Base-by-base conservation (phyloP, 2,329 filamentous ascomycete genomes). In the Penicillium sp. region DNA sequence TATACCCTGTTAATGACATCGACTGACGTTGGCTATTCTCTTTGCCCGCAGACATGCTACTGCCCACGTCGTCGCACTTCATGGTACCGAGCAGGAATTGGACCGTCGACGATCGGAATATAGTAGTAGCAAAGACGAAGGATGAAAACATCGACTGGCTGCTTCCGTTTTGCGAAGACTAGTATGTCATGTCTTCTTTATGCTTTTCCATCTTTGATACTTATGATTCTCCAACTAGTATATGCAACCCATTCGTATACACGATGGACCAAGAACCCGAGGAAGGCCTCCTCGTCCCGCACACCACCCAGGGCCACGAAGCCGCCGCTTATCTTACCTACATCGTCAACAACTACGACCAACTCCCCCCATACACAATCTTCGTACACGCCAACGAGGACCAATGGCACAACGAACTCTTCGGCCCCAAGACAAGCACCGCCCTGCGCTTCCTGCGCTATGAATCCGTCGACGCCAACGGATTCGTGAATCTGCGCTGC, bases 291-390 rank as follows among this genome's bases (percentile, higher is more conserved):
- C 63, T 66, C 42, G n/a, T 62, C 24, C 66, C 67, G 5, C 60
- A 61, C 24, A 67, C 67, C 24, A 64, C 59, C 35, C 63, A 84
- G 67, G 84, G 84, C 33, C 81, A 84, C 63, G 84, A 87, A 69
- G 83, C 81, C 33, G 81, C 83, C 71, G 78, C 83, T 7, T 86
- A 87, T 65, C 74, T 85, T 38, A 81, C 77, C 40, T 86, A 83
- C 68, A 78, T 87, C 63, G 79, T 84, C 63, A 82, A 85, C 65
- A 78, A 81, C 66, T 87, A 87, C 70, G 77, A 86, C 60, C 64
- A 74, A 3, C 76, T 87, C 3, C 78, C 82, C 2, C 82, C 84
- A 54, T 76, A 85, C 59, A 74, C 76, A 30, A 79, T 87, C 61
- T 85, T 88, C 70, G 79, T 84, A 68, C 84, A 87, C 65, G 78